Base-by-base conservation (phyloP, 1,284 basidiomycete genomes). In the Somion occarium region DNA sequence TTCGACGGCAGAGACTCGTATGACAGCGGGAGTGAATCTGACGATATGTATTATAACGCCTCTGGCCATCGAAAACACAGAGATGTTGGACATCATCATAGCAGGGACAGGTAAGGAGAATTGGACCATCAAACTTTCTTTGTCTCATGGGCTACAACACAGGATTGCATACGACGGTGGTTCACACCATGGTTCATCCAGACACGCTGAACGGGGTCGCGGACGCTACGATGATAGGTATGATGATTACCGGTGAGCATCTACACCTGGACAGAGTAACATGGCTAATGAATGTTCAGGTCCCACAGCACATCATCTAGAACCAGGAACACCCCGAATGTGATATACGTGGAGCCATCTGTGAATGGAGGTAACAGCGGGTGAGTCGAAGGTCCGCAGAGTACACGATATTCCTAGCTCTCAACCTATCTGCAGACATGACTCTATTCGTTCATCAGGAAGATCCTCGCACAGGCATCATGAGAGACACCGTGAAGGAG, bases 271-370 rank as follows among this genome's bases (percentile, higher is more conserved):
- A n/a, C n/a, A n/a, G n/a, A n/a, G n/a, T n/a, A n/a, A n/a, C n/a
- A n/a, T n/a, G n/a, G n/a, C n/a, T n/a, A n/a, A n/a, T n/a, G n/a
- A n/a, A n/a, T n/a, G n/a, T n/a, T 7, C 30, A 34, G 30, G 15
- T 34, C 30, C 15, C 30, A 34, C 15, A 7, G 30, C 30, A 7
- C 30, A 34, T 7, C 7, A 7, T 15, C 7, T 15, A 34, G 30
- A 34, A 7, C 27, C 5, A 38, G 19, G 38, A 4, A 37, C 23
- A 13, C 47, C 15, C 47, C 47, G 11, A 49, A 49, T 18, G 47
- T 49, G 2, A 38, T 49, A 12, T 49, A 49, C 47, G 38, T 49
- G 12, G 47, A 49, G 13, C 47, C 47, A 15, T 47, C 46, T 5
- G 34, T 5, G 18, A 24, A 27, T 19, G 26, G 24, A 5, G 26